phyloP scores from a whole-genome alignment of 202 grass and related monocot genomes.

The Schoenoplectus tabernaemontani region DNA sequence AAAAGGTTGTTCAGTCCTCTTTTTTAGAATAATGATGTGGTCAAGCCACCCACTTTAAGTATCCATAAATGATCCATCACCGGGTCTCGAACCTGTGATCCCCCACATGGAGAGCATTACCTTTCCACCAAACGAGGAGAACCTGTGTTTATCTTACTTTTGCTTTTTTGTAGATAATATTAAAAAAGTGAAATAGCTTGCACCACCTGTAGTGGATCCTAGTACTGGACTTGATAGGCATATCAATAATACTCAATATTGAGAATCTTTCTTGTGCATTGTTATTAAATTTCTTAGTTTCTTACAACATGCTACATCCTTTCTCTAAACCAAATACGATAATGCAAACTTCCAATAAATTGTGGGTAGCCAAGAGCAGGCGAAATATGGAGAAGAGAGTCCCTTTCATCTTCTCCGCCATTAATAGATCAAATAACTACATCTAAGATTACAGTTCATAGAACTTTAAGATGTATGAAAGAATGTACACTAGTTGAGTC shows the following conservation, averaged over 20 bases:
- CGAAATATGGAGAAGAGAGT: background rate
- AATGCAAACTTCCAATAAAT: background rate
- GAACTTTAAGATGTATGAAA: background rate
- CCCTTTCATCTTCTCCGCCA: background rate
- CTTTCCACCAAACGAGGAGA: background rate
- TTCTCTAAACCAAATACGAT: no score
- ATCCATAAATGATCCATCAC: background rate
- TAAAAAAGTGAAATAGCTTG: background rate
- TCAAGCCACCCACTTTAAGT: background rate
- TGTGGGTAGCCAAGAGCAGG: background rate
- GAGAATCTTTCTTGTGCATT: background rate
- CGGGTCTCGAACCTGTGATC: background rate
- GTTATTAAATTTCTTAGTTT: background rate
- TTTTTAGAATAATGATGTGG: background rate
- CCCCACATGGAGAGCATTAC: background rate
- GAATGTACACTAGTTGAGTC: background rate
- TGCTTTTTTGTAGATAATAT: background rate
- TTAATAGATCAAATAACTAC: background rate
- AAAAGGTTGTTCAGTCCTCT: conserved; percentile 8
- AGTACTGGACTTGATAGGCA: no score
- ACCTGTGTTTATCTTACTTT: background rate
- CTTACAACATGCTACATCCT: background rate
- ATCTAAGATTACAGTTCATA: background rate
- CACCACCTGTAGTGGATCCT: no score
- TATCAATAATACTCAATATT: background rate